Evolutionary conservation across 306 rosid genomes (phyloP).

Genomic region (Fagus sylvatica): DNA sequence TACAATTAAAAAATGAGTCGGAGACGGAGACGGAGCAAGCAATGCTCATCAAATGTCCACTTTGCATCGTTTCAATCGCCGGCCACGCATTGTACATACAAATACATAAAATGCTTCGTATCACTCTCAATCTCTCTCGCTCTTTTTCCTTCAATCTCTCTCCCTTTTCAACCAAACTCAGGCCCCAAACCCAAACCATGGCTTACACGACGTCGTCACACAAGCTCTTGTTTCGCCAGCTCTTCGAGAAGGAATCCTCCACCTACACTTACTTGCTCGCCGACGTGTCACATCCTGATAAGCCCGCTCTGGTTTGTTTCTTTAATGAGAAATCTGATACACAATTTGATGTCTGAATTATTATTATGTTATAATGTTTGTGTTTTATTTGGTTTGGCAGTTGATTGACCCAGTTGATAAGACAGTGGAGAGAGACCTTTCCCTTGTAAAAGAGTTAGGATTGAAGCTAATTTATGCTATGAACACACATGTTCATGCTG

Average conservation of each 20-base stretch:
- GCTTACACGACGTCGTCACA: constrained; percentile 32
- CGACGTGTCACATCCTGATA: constrained; percentile 66
- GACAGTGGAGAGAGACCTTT: constrained; percentile 85
- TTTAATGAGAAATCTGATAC: background rate
- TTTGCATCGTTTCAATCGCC: background rate
- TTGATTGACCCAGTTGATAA: constrained; percentile 97
- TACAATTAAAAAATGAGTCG: background rate
- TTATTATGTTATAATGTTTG: constrained; percentile 6
- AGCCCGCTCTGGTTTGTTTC: constrained; percentile 67
- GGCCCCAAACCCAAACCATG: constrained; percentile 1
- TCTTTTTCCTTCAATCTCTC: background rate
- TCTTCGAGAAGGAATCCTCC: constrained; percentile 93
- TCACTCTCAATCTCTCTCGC: constrained; percentile 5
- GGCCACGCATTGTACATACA: background rate
- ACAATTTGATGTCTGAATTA: too few species aligned
- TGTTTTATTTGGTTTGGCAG: constrained; percentile 28
- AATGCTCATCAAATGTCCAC: background rate
- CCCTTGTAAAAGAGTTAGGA: constrained; percentile 68
- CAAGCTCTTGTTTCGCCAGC: constrained; percentile 85
- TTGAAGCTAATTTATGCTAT: constrained; percentile 73
- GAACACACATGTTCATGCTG: constrained; percentile 99
- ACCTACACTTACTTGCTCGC: constrained; percentile 92
- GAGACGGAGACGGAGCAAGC: background rate
- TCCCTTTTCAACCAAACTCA: background rate
- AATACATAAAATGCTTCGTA: constrained; percentile 4